Evolutionary conservation across 2,329 filamentous ascomycete species (phyloP), one percentile per base, ranked within the genome.

Genomic region (Herpotrichia juniperi): DNA sequence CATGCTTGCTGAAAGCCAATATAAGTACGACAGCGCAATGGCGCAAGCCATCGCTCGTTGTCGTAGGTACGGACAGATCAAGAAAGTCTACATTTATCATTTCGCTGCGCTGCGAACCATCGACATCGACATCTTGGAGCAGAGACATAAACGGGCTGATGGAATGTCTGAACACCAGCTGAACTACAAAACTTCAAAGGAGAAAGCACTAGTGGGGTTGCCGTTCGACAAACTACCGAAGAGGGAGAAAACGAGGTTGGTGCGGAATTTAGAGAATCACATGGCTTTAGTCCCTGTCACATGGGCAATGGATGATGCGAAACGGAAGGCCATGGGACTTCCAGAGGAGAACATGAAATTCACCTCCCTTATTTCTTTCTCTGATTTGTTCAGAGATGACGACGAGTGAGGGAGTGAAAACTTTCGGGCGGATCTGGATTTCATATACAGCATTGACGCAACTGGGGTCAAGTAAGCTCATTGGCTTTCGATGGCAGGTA

Each of bases 91-190:
- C 47, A 78, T 87, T 14, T 87, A 87, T 62, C 80, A 93, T 1
- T 87, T 97, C 17, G 87, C 96, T 8, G 94, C 91, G 10, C 88
- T 97, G 67, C 88, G 96, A 68, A 80, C 78, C 1, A 76, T 80
- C 32, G 78, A 80, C 31, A 74, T 80, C 1, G 77, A 80, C 51
- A 75, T 80, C 14, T 54, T 81, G 1, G 75, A 80, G 56, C 75
- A 77, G 35, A 69, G 75, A 1, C 75, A 79, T 50, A 68, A 66
- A 12, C 66, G 74, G 1, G 37, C 22, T 14, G 51, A 66, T n/a
- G 63, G 54, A 22, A 59, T 70, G 4, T 11, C n/a, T n/a, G n/a
- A n/a, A n/a, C n/a, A n/a, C n/a, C n/a, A n/a, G n/a, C n/a, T n/a
- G n/a, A n/a, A n/a, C n/a, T n/a, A n/a, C n/a, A n/a, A n/a, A n/a